Base-by-base conservation (phyloP, 192 early-diverging fungal species). In the Rhizophagus clarus region DNA sequence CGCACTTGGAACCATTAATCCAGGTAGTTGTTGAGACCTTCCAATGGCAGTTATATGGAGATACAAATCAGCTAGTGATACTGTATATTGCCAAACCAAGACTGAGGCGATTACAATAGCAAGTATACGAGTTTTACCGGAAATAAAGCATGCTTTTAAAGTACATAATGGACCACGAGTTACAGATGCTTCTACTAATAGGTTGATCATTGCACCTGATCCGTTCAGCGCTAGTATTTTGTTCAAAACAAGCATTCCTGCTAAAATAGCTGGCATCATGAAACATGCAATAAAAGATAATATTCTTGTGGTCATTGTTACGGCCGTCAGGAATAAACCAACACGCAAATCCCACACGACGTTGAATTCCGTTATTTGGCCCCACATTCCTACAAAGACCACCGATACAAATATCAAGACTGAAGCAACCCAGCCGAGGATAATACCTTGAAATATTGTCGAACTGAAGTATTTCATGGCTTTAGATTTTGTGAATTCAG, bases 261-360 rank as follows among this genome's bases (percentile, higher is more conserved):
- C 34, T 68, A 68, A 68, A 28, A 68, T 68, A 32, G 66, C 66
- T 11, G 66, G 66, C 15, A 68, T 15, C 66, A 68, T 68, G 24
- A 68, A 68, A 3, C 29, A 6, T 22, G 17, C 17, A 37, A 31
- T 20, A 68, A 20, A 14, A 34, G 66, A 37, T 17, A 20, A 22
- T 32, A 37, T 0, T 68, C 14, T 68, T 17, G 66, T 68, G 31
- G 17, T 68, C 34, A 68, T 32, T 68, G 66, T 40, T 40, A 68
- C 66, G n/a, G 5, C 66, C 4, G 66, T 68, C 66, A 68, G n/a
- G 66, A 68, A 32, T 1, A 68, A 32, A 32, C 66, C 66, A 2
- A 68, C 17, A 14, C 66, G 66, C 17, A 68, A 32, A 17, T 68
- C 31, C 66, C 66, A 68, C 34, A 20, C 17, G 11, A 68, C 32